Conservation (phyloP, 169 alveolate species). For the Perkinsus marinus region DNA sequence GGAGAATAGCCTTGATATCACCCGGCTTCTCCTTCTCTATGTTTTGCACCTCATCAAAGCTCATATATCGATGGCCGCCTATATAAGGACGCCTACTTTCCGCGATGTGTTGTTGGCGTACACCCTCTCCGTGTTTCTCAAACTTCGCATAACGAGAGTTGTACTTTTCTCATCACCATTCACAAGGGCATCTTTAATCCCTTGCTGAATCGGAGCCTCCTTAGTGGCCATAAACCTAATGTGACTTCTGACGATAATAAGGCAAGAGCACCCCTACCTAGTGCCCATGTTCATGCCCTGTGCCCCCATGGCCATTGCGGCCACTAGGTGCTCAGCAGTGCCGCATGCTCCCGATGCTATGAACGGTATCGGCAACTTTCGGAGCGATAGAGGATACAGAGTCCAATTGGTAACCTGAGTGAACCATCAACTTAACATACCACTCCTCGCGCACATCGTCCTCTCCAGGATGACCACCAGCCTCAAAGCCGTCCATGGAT, state of each 20-base stretch:
- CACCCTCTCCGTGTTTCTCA: background rate
- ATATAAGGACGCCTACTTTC: background rate
- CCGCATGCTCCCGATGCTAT: constrained; percentile 5
- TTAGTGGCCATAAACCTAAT: background rate
- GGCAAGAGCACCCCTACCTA: background rate
- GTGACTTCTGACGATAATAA: background rate
- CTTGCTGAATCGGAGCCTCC: background rate
- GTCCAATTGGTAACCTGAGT: constrained; percentile 3
- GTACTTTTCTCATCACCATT: background rate
- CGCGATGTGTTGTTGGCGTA: background rate
- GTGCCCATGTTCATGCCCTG: constrained; percentile 9
- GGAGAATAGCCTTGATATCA: background rate
- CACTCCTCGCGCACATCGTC: background rate
- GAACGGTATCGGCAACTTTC: background rate
- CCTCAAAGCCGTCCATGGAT: background rate
- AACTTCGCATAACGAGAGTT: background rate
- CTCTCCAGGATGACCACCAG: constrained; percentile 6
- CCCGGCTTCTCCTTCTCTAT: constrained; percentile 1
- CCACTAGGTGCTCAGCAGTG: background rate
- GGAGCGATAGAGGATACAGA: background rate
- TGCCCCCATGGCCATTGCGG: background rate
- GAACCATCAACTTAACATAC: too few species aligned
- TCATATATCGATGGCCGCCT: too few species aligned
- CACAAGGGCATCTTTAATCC: background rate
- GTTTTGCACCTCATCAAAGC: background rate